Base-by-base conservation (phyloP, 257 asterid species). In the Lavandula angustifolia region DNA sequence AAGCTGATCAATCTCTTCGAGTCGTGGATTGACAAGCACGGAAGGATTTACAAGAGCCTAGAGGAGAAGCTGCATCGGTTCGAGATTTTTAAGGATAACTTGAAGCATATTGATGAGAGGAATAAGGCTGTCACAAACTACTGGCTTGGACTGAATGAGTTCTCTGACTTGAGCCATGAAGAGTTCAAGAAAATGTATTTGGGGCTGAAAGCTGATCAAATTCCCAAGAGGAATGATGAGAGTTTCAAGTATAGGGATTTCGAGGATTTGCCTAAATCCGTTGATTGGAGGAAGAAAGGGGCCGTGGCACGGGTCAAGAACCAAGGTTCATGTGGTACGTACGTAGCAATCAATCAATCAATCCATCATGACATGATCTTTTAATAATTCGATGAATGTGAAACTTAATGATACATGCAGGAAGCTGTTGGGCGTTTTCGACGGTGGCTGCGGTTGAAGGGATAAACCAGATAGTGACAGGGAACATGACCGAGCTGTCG, bases 261-360 rank as follows among this genome's bases (percentile, higher is more conserved):
- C 18, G 65, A 65, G 4, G 79, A 70, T 17, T 58, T 83, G 75
- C 94, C 94, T 0, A 69, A 76, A 31, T 81, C 84, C 6, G 82
- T 87, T 0, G 95, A 87, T 47, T 87, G 95, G 89, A 82, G 89
- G 56, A 78, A 76, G 75, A 76, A 78, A 48, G 92, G 92, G 27
- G 92, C 92, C 5, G 95, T 87, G 3, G 52, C 90, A 17, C 79
- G 79, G 7, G 77, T 87, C 41, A 85, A 85, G 83, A 79, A 83
- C 74, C 89, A 87, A 74, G 90, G 95, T 2, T 60, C 77, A 58
- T 84, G 87, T 51, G 87, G 90, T 84, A 68, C 0, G 87, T 75
- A 7, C 27, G 27, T 22, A 22, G 27, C 27, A 22, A 29, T 7
- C n/a, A n/a, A n/a, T n/a, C n/a, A n/a, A n/a, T n/a, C n/a, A n/a